Evolutionary conservation across 495 filamentous ascomycete species (phyloP).

Genomic region (Penicillium lagena): DNA sequence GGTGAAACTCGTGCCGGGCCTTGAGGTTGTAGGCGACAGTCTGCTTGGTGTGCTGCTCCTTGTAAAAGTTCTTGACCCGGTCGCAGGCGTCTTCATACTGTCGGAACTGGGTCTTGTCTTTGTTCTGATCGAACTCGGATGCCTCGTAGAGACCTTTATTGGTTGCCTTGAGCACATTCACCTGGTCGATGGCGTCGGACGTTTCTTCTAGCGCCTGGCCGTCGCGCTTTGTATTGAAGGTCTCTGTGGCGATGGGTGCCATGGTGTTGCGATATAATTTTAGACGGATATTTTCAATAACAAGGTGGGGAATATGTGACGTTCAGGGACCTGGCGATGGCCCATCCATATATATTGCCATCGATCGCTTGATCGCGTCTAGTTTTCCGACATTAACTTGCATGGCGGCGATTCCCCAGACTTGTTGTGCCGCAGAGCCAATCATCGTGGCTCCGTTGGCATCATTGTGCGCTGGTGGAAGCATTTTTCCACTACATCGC

Average conservation of each 20-base stretch:
- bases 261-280: slow-evolving; percentile 11
- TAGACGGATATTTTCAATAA: too few species aligned
- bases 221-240: slow-evolving; percentile 40
- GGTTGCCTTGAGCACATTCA: slow-evolving; percentile 68
- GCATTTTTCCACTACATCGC: not conserved
- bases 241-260: slow-evolving; percentile 25
- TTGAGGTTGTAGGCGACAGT: slow-evolving; percentile 80
- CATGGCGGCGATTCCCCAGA: slow-evolving; percentile 1
- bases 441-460: slow-evolving; percentile 1
- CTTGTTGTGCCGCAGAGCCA: not conserved
- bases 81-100: slow-evolving; percentile 74
- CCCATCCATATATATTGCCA: not conserved
- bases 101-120: slow-evolving; percentile 77
- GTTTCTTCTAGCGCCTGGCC: slow-evolving; percentile 71
- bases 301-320: too few species aligned
- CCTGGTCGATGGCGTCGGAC: slow-evolving; percentile 72
- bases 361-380: slow-evolving; percentile 8
- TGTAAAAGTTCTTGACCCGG: slow-evolving; percentile 77
- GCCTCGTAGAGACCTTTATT: slow-evolving; percentile 52
- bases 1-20: slow-evolving; percentile 63
- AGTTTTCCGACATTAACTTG: slow-evolving; percentile 12
- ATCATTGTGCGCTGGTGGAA: too few species aligned
- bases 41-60: slow-evolving; percentile 77
- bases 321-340: too few species aligned
- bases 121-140: slow-evolving; percentile 65